Evolutionary conservation across 306 rosid genomes (phyloP).

Genomic region (Leucaena leucocephala): DNA sequence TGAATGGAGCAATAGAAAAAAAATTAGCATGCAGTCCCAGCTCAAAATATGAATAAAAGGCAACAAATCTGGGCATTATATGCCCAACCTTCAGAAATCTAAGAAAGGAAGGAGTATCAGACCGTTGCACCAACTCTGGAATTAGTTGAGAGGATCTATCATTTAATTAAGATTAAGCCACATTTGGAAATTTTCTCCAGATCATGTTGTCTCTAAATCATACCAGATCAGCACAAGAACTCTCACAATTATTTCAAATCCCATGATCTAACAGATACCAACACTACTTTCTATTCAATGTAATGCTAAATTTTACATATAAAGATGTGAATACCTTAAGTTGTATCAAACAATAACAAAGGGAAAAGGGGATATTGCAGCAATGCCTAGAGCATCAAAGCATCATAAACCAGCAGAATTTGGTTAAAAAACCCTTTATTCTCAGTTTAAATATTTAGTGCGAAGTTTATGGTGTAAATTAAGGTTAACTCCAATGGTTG

Average conservation of each 20-base stretch:
- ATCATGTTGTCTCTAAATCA: background rate
- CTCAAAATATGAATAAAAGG: no score
- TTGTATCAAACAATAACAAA: slow-evolving; percentile 2
- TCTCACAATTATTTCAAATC: slow-evolving; percentile 1
- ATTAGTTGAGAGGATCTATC: background rate
- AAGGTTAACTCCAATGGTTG: background rate
- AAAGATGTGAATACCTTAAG: background rate
- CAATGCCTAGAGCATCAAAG: slow-evolving; percentile 12
- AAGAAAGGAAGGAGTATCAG: no score
- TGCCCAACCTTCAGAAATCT: no score
- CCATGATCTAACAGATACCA: background rate
- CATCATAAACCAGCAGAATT: background rate
- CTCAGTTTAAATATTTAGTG: background rate
- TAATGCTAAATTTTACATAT: background rate
- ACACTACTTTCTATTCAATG: slow-evolving; percentile 1
- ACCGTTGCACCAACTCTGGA: background rate
- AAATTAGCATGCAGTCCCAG: background rate
- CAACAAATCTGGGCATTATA: no score
- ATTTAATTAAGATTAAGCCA: background rate
- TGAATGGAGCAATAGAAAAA: background rate
- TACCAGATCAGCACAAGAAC: background rate
- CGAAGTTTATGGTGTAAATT: background rate
- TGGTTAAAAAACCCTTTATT: background rate
- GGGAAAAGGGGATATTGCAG: slow-evolving; percentile 6
- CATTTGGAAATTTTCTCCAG: no score